Conservation (phyloP, 2,329 filamentous ascomycete genomes). For the Coccinonectria pachysandricola region DNA sequence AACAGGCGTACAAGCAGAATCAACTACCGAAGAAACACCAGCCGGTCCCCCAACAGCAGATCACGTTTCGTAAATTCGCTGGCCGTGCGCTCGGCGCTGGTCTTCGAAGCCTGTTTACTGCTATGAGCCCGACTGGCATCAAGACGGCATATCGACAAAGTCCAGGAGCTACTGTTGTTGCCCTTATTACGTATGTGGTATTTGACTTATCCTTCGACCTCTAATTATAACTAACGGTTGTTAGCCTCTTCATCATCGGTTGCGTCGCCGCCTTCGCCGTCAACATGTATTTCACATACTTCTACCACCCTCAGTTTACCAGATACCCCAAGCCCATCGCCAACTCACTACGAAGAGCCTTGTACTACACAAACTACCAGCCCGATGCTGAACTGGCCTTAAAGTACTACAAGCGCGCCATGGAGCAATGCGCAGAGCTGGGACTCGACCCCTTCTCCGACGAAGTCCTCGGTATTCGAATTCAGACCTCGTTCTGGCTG, state of each 20-base stretch:
- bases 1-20: constrained; percentile 11
- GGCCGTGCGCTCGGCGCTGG: constrained; percentile 22
- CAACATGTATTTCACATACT: constrained; percentile 42
- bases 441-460: constrained; percentile 83
- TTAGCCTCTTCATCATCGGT: constrained; percentile 21
- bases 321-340: constrained; percentile 60
- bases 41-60: constrained; percentile 12
- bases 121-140: constrained; percentile 26
- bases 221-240: constrained; percentile 1
- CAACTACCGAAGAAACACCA: constrained; percentile 15
- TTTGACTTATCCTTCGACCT: not conserved
- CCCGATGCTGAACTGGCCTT: constrained; percentile 68
- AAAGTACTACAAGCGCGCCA: constrained; percentile 72
- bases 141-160: constrained; percentile 24
- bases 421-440: constrained; percentile 61
- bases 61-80: constrained; percentile 23
- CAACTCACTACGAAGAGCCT: constrained; percentile 67
- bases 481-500: constrained; percentile 69
- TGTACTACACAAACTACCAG: constrained; percentile 76
- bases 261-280: constrained; percentile 22
- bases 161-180: constrained; percentile 21
- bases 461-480: constrained; percentile 80
- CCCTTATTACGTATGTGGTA: constrained; percentile 21
- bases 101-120: constrained; percentile 24
- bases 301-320: constrained; percentile 45